A percentile compares a stretch with the other conserved stretches of the same genome.
Evolutionary conservation across 495 filamentous ascomycete species (phyloP).

Genomic region (Hypoxylon trugodes): DNA sequence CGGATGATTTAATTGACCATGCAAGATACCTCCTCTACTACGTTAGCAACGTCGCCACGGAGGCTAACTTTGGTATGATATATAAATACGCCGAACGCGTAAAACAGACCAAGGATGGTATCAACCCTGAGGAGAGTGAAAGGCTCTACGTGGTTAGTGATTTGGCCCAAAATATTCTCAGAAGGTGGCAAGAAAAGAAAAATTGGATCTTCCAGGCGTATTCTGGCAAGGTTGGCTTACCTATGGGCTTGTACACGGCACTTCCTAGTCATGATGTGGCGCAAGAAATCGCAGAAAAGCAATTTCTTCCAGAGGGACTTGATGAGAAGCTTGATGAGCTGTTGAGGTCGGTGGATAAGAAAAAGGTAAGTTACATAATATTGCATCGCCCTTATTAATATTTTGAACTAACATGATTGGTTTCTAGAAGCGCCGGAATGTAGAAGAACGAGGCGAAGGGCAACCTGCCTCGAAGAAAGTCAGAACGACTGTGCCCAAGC

Average conservation of each 20-base stretch:
- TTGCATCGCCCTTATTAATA: not conserved
- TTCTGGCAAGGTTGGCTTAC: conserved; percentile 81
- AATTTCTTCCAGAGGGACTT: conserved; percentile 81
- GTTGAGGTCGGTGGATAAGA: conserved; percentile 60
- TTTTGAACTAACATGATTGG: conserved; percentile 28
- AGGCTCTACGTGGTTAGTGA: conserved; percentile 90
- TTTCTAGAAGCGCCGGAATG: conserved; percentile 58
- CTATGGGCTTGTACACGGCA: conserved; percentile 75
- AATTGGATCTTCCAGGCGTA: conserved; percentile 83
- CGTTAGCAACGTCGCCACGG: conserved; percentile 79
- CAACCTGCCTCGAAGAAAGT: conserved; percentile 51
- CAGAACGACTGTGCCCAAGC: conserved; percentile 39
- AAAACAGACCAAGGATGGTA: conserved; percentile 85
- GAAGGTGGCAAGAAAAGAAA: conserved; percentile 80
- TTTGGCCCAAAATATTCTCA: conserved; percentile 81
- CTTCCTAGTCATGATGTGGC: conserved; percentile 80
- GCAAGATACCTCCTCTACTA: conserved; percentile 90
- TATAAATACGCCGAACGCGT: conserved; percentile 92
- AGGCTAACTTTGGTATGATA: conserved; percentile 86
- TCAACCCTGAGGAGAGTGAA: conserved; percentile 65
- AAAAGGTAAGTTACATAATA: conserved; percentile 55
- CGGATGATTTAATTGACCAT: conserved; percentile 79
- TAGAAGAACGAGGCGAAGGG: conserved; percentile 50
- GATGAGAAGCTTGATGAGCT: conserved; percentile 79
- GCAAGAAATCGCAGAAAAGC: conserved; percentile 82